Evolutionary conservation across 331 rosid species (phyloP).

Genomic region (Cydonia oblonga): DNA sequence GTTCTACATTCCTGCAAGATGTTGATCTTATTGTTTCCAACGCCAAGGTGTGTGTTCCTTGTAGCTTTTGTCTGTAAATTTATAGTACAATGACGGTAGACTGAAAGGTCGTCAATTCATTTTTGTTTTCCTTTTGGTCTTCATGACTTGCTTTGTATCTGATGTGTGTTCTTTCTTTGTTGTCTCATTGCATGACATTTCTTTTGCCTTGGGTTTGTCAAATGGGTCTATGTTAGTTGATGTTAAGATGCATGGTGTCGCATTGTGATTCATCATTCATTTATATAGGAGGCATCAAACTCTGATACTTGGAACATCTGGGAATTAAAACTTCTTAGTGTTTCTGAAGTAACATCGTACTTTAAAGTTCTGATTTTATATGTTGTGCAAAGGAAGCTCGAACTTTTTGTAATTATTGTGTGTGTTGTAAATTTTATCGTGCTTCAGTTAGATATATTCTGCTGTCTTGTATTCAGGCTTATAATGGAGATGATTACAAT

Average conservation of each 20-base stretch:
- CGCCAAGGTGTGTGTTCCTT: slow-evolving; percentile 58
- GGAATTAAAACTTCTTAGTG: not conserved
- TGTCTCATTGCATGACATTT: not conserved
- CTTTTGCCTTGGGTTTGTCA: not conserved
- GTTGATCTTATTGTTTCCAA: slow-evolving; percentile 81
- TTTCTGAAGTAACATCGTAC: not conserved
- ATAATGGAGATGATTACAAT: slow-evolving; percentile 85
- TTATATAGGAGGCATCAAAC: not conserved
- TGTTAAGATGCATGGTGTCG: not conserved
- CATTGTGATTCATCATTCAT: not conserved
- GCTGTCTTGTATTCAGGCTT: slow-evolving; percentile 46
- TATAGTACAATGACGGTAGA: not conserved
- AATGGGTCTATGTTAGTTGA: not conserved
- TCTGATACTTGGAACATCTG: not conserved
- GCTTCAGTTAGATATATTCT: slow-evolving; percentile 5
- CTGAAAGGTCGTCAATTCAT: not conserved
- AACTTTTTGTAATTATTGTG: not conserved
- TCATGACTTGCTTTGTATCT: not conserved
- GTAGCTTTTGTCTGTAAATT: not conserved
- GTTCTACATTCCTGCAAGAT: slow-evolving; percentile 69
- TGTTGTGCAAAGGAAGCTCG: not conserved
- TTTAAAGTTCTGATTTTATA: not conserved
- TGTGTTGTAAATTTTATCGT: not conserved
- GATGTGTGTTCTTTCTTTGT: not conserved
- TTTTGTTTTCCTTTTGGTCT: not conserved